Base-by-base conservation (phyloP, 2,329 filamentous ascomycete species). In the Fusarium tricinctum region DNA sequence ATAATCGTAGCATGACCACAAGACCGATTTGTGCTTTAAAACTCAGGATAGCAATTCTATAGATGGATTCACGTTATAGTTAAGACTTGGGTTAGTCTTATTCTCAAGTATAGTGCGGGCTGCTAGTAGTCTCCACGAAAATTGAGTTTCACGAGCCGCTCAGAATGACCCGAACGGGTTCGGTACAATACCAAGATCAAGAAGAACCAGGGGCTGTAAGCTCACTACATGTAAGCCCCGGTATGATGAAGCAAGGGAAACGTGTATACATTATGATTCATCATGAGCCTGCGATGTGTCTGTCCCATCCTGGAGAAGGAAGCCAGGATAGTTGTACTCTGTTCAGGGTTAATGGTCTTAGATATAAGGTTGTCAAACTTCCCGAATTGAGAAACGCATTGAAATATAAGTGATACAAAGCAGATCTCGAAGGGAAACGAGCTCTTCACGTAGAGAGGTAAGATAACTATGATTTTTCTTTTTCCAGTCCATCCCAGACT, bases 381-480 rank as follows among this genome's bases (percentile, higher is more conserved):
- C 30, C 14, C 30, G 14, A 14, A 38, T 10, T 2, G 15, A 14
- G 7, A 38, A 9, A 38, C n/a, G 5, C 17, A 10, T n/a, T 4
- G 10, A 10, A 38, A 6, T 5, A 9, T 15, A n/a, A 38, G 17
- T 2, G 3, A 9, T 10, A 3, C 8, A 9, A 19, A 38, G 33
- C 8, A 10, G 9, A 38, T 8, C 9, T 1, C 4, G 9, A 17
- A 19, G 7, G 5, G 8, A n/a, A 10, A 12, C 35, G 1, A 10
- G 10, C 5, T 4, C 7, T 33, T 33, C 7, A 5, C 2, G 10
- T 8, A 5, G 0, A 13, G 19, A 8, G 35, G 59, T 52, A 38
- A 12, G n/a, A n/a, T 13, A 7, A 0, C 8, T 6, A 0, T 3
- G 6, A 5, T 1, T n/a, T 5, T 8, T 9, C 3, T 19, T 19